phyloP scores from a whole-genome alignment of 1,284 basidiomycete genomes.

The Fomitopsis schrenkii region DNA sequence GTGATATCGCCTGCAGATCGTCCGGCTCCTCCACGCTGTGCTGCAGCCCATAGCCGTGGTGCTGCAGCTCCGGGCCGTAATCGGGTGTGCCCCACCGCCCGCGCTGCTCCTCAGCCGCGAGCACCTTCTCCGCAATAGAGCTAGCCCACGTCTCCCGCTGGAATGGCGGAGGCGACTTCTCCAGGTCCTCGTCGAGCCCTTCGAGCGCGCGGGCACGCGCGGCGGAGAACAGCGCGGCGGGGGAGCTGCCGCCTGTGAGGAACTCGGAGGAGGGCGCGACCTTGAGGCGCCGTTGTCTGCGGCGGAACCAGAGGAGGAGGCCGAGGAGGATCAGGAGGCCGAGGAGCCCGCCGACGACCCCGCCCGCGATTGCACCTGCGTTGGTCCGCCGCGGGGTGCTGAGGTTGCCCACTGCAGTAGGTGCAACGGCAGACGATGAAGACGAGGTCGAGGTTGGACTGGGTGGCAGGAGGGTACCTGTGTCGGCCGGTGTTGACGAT shows the following conservation, averaged over 20 bases:
- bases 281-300: background rate
- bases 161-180: background rate
- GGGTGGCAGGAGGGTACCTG: background rate
- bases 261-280: constrained; percentile 1
- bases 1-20: background rate
- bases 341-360: background rate
- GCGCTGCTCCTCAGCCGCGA: background rate
- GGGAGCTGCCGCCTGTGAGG: background rate
- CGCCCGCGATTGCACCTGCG: background rate
- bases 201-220: background rate
- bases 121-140: background rate
- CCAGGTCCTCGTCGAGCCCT: background rate
- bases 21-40: background rate
- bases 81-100: background rate
- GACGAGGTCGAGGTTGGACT: background rate
- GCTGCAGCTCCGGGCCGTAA: background rate
- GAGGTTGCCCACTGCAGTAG: background rate
- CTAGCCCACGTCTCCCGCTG: background rate
- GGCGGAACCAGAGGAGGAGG: background rate
- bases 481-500: background rate
- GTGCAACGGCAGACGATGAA: background rate
- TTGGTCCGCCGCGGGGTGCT: background rate
- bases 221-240: background rate
- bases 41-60: background rate
- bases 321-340: background rate